These are phyloP conservation scores for Yamadazyma sp. DNA, from an alignment of 1,139 yeast genomes.

Conservation along the genomic window DNA sequence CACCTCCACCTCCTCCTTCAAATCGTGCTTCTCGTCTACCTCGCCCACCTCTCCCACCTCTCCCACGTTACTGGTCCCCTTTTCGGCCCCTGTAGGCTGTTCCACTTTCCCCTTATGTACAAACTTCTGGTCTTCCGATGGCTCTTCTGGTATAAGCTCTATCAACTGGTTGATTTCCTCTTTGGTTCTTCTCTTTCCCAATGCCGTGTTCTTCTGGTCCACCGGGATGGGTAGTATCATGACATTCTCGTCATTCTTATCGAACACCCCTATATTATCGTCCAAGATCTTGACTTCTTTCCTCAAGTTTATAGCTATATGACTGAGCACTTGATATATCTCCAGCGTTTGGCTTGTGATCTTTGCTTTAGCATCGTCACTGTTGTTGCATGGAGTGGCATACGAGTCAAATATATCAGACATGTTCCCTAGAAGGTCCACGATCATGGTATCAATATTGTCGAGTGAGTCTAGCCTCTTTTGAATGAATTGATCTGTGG, in stretches of 20 bases:
- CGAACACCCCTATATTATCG: conserved; percentile 52
- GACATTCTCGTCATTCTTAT: conserved; percentile 44
- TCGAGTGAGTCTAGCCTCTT: conserved; percentile 46
- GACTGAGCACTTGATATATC: conserved; percentile 36
- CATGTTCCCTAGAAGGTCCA: conserved; percentile 41
- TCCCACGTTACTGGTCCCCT: conserved; percentile 1
- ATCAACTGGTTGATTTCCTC: conserved; percentile 33
- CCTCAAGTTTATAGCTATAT: conserved; percentile 48
- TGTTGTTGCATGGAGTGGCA: conserved; percentile 21
- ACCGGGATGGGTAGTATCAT: conserved; percentile 61
- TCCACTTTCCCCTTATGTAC: conserved; percentile 4
- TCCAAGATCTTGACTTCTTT: conserved; percentile 60
- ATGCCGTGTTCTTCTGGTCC: conserved; percentile 60
- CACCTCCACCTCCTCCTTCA: not conserved
- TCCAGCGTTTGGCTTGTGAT: conserved; percentile 31
- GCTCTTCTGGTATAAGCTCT: conserved; percentile 20
- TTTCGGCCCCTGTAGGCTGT: conserved; percentile 1
- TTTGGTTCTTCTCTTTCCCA: conserved; percentile 51
- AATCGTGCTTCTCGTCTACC: no score
- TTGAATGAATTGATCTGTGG: conserved; percentile 36
- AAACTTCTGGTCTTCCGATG: conserved; percentile 14
- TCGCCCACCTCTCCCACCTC: no score
- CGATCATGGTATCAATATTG: conserved; percentile 45
- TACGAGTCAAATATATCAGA: conserved; percentile 43
- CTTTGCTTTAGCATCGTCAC: conserved; percentile 20